Evolutionary conservation across 2,329 filamentous ascomycete genomes (phyloP), one percentile per base, ranked within the genome.

Genomic region (Xylaria hypoxylon): DNA sequence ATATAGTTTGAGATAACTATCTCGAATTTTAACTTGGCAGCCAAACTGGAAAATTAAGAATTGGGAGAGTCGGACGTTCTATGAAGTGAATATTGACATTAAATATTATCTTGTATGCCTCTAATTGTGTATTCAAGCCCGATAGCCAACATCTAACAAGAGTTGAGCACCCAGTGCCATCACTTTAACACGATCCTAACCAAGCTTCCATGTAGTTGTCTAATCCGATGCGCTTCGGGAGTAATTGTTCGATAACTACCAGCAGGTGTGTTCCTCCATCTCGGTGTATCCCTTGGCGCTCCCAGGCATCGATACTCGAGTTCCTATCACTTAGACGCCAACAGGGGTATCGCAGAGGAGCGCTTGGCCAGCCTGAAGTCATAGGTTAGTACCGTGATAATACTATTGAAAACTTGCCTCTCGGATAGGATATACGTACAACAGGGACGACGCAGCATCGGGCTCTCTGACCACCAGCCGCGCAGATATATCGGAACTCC

Each of bases 271-370:
- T 24, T 17, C 33, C 22, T 35, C 2, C n/a, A 19, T 22, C 13
- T 7, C 33, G 8, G 15, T 2, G 24, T 28, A 44, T 47, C 22
- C 24, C 17, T 24, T 10, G n/a, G 22, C 1, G 2, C 10, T 40
- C 22, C 13, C 6, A 8, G 15, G 45, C 8, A 24, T 22, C 15
- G 33, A 11, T 6, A 26, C 17, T 24, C 11, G 26, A 53, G 38
- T 33, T 31, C 2, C 11, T 15, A 7, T 42, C 3, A 2, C 26
- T 55, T 56, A 66, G 19, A 66, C 40, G 3, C 64, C 59, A 45
- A 33, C 42, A 1, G 64, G 64, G 2, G 53, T 55, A n/a, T 59
- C n/a, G 55, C 64, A 66, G 19, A 66, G 59, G 50, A 63, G 3
- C 10, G 48, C 53, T 6, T 66, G 64, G 31, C 55, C 59, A 52